These are phyloP conservation scores for Pythium oligandrum DNA, from an alignment of 352 stramenopile species.

Conservation along the genomic window DNA sequence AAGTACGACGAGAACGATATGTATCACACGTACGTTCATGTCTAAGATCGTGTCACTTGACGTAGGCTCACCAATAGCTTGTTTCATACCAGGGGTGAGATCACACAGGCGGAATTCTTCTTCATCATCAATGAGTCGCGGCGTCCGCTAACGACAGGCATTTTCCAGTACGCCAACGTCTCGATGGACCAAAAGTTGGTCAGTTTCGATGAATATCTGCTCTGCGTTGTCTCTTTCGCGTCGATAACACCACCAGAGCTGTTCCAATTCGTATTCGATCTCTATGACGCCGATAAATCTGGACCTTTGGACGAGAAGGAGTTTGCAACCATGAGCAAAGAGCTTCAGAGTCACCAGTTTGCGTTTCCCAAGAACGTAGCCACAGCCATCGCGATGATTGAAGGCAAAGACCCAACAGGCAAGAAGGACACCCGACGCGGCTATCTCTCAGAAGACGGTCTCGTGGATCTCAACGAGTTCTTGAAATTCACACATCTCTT, in stretches of 20 bases:
- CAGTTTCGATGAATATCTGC: slow-evolving; percentile 60
- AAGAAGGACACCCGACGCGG: not conserved
- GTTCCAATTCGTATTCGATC: slow-evolving; percentile 64
- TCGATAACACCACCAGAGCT: slow-evolving; percentile 59
- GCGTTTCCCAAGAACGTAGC: slow-evolving; percentile 58
- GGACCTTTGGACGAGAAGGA: slow-evolving; percentile 55
- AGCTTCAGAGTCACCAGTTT: slow-evolving; percentile 65
- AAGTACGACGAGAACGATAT: slow-evolving; percentile 74
- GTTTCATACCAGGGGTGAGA: slow-evolving; percentile 38
- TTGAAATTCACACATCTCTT: slow-evolving; percentile 19
- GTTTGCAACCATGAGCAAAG: slow-evolving; percentile 55
- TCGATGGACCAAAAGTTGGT: slow-evolving; percentile 41
- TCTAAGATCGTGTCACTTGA: not conserved
- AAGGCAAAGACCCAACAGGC: slow-evolving; percentile 17
- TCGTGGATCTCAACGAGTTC: slow-evolving; percentile 20
- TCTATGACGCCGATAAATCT: slow-evolving; percentile 61
- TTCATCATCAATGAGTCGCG: slow-evolving; percentile 63
- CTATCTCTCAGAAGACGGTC: slow-evolving; percentile 12
- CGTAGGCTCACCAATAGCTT: too few species aligned
- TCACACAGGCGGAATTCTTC: slow-evolving; percentile 71
- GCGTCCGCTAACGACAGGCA: slow-evolving; percentile 45
- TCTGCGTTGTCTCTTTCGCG: slow-evolving; percentile 54
- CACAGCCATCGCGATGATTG: slow-evolving; percentile 48
- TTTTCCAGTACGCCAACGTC: slow-evolving; percentile 43
- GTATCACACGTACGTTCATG: slow-evolving; percentile 53